Evolutionary conservation across 108 stramenopile genomes (phyloP).

Genomic region (Asterionellopsis glacialis): DNA sequence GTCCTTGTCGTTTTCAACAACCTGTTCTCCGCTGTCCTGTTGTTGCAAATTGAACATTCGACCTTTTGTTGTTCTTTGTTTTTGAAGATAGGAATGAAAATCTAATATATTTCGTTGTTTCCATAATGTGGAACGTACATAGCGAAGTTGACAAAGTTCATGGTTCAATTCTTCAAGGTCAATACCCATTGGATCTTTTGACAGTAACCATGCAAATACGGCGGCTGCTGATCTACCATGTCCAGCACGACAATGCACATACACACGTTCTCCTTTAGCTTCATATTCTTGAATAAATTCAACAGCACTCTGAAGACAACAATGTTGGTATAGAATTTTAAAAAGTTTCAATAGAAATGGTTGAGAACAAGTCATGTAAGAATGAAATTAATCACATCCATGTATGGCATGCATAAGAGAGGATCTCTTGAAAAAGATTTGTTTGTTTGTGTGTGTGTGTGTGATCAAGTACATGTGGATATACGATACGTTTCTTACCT

Average conservation of each 20-base stretch:
- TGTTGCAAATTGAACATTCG: not conserved
- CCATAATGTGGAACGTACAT: conserved; percentile 68
- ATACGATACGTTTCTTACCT: conserved; percentile 16
- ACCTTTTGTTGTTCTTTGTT: conserved; percentile 20
- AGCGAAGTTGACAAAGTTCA: conserved; percentile 48
- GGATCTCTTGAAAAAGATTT: too few relatives aligned
- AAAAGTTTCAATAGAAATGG: too few relatives aligned
- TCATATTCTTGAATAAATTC: conserved; percentile 62
- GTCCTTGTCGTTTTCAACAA: too few relatives aligned
- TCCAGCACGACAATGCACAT: conserved; percentile 86
- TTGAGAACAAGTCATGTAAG: too few relatives aligned
- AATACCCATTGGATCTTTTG: conserved; percentile 27
- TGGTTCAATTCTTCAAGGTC: conserved; percentile 63
- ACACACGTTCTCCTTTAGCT: conserved; percentile 53
- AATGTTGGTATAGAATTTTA: too few relatives aligned
- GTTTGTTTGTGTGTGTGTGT: too few relatives aligned
- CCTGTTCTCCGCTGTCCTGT: too few relatives aligned
- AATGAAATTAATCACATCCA: too few relatives aligned
- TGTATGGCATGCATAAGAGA: too few relatives aligned
- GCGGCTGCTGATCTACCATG: conserved; percentile 80
- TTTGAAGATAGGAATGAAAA: conserved; percentile 43
- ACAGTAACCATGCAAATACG: conserved; percentile 74
- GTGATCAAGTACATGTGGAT: too few relatives aligned
- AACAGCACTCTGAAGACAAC: conserved; percentile 42
- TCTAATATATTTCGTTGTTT: conserved; percentile 63